Evolutionary conservation across 805 yeast species (phyloP), one percentile per base, ranked within the genome.

Genomic region (Sugiyamaella smithiae): DNA sequence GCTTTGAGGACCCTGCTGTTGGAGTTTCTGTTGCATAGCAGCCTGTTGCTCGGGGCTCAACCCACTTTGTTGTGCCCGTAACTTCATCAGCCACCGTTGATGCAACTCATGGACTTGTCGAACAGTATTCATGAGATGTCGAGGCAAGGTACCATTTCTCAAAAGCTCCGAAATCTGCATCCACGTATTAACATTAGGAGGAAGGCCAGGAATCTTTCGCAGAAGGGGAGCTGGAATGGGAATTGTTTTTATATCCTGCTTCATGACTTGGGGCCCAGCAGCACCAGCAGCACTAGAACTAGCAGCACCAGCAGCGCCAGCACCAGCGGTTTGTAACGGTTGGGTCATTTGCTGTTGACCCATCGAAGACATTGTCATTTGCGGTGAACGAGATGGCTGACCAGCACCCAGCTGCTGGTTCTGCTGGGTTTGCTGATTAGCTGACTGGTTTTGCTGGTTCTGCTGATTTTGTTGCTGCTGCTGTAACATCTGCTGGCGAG

Each of bases 181-280:
- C 96, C 96, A 89, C 5, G 95, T 86, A 56, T 77, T 82, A 24
- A 82, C 82, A 43, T 81, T 84, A 11, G 83, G 82, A 0, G 97
- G 97, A 28, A 88, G 70, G 41, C 78, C 83, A 7, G 95, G 95
- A 41, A 88, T 76, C 58, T 78, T 78, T 46, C 76, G 72, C 17
- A 88, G 67, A 22, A 88, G 64, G 1, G 80, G 77, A 12, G 77
- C 77, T 0, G 96, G 96, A 44, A 89, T 87, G 2, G 87, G 38
- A 16, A 35, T 35, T 4, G 38, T 35, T 20, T 35, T 35, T 11
- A 40, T 25, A 7, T 40, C 32, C 19, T 26, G 16, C 33, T 40
- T 40, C 35, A 40, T 11, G 5, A 14, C 12, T 19, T 37, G 41
- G 5, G 19, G 37, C n/a, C n/a, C n/a, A 8, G 9, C 16, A 19